Conservation (phyloP, 495 filamentous ascomycete species). For the Bathelium albidoporum region DNA sequence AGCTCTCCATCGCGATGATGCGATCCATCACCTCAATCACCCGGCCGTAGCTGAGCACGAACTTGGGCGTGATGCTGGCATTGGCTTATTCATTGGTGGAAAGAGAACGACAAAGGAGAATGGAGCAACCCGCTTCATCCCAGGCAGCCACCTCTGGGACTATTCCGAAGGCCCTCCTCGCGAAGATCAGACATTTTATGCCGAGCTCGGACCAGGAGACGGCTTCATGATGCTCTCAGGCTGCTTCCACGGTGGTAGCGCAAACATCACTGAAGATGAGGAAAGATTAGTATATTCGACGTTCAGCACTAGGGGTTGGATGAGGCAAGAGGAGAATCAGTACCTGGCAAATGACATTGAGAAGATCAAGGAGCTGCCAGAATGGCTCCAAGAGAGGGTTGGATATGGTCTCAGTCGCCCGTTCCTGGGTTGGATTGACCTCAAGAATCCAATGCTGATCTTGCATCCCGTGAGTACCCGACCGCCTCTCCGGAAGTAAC, state of each 20-base stretch:
- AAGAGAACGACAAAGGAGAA: slow-evolving; percentile 29
- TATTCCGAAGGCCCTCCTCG: slow-evolving; percentile 9
- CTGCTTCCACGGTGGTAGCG: slow-evolving; percentile 15
- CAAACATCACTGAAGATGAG: slow-evolving; percentile 21
- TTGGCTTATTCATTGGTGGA: slow-evolving; percentile 31
- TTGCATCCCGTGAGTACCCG: slow-evolving; percentile 8
- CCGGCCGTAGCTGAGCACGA: slow-evolving; percentile 14
- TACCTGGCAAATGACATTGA: slow-evolving; percentile 26
- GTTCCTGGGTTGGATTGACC: slow-evolving; percentile 30
- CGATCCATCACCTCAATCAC: slow-evolving; percentile 23
- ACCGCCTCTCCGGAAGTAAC: not conserved
- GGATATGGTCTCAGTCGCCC: slow-evolving; percentile 28
- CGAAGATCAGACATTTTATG: slow-evolving; percentile 15
- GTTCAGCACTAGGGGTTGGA: slow-evolving; percentile 30
- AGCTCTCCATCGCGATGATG: slow-evolving; percentile 31
- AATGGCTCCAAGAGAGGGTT: slow-evolving; percentile 21
- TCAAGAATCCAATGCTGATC: slow-evolving; percentile 22
- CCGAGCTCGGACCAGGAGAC: slow-evolving; percentile 13
- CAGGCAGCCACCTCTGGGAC: slow-evolving; percentile 36
- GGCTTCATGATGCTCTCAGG: slow-evolving; percentile 14
- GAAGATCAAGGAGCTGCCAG: slow-evolving; percentile 21
- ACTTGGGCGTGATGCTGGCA: slow-evolving; percentile 20
- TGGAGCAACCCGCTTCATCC: slow-evolving; percentile 38
- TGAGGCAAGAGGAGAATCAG: slow-evolving; percentile 28
- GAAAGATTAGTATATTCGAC: slow-evolving; percentile 27